Evolutionary conservation across 2,329 filamentous ascomycete genomes (phyloP).

Genomic region (Scedosporium minutisporum): DNA sequence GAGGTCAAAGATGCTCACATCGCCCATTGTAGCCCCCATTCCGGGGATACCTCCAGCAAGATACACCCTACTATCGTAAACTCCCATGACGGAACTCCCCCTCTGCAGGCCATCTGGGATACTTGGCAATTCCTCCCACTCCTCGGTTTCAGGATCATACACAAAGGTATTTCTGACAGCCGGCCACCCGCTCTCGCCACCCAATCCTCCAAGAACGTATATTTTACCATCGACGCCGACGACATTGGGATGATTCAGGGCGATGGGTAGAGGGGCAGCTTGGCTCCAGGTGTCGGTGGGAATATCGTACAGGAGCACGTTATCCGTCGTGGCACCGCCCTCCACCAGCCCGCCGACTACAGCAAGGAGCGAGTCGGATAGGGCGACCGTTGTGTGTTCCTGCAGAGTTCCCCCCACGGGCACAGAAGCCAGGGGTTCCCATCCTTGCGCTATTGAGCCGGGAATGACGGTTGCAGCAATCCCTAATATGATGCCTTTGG

Average conservation of each 20-base stretch:
- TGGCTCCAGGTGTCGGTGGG: slow-evolving; percentile 18
- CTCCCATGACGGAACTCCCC: slow-evolving; percentile 23
- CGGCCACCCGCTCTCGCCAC: slow-evolving; percentile 16
- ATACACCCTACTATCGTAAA: slow-evolving; percentile 20
- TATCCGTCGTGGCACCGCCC: slow-evolving; percentile 13
- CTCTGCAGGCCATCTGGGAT: slow-evolving; percentile 19
- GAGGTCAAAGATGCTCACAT: slow-evolving; percentile 22
- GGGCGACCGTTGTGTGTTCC: slow-evolving; percentile 16
- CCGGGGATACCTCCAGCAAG: slow-evolving; percentile 27
- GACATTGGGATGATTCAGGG: slow-evolving; percentile 27
- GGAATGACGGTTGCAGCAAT: neutral
- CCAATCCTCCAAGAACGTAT: slow-evolving; percentile 28
- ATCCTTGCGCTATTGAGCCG: slow-evolving; percentile 6
- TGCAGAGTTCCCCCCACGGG: slow-evolving; percentile 15
- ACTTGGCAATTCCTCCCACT: slow-evolving; percentile 15
- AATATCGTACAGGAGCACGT: slow-evolving; percentile 23
- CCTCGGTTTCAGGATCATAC: slow-evolving; percentile 18
- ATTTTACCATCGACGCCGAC: slow-evolving; percentile 24
- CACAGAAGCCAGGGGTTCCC: slow-evolving; percentile 15
- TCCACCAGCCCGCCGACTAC: slow-evolving; percentile 18
- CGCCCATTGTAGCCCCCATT: slow-evolving; percentile 18
- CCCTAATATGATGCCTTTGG: neutral
- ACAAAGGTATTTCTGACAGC: slow-evolving; percentile 15
- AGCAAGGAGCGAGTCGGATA: slow-evolving; percentile 15
- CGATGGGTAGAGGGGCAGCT: slow-evolving; percentile 17